Evolutionary conservation across 768 basidiomycete genomes (phyloP), one percentile per base, ranked within the genome.

Genomic region (Mycena leptocephala): DNA sequence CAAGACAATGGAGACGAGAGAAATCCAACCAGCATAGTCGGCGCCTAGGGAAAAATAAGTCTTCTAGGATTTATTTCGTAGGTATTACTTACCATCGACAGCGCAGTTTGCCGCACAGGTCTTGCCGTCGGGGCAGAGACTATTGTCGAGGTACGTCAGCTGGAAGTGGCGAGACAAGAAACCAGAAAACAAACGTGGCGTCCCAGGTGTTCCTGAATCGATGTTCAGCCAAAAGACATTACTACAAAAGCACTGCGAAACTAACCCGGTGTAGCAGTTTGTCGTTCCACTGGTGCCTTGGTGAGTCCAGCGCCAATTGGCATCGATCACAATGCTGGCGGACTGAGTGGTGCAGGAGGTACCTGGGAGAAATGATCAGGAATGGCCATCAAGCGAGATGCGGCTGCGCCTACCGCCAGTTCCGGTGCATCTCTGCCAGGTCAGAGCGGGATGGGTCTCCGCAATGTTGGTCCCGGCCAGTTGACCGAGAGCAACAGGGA

Each of bases 251-350:
- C 83, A 85, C 75, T 81, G 85, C 82, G 83, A 48, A 75, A 59
- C 68, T 32, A 63, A 66, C 46, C 70, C 85, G 81, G 88, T 90
- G 84, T 90, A 90, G 82, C 90, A 86, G 80, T 86, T 86, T 75
- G 80, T 83, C 83, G 85, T 81, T 41, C 84, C 86, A 68, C 75
- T 76, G 55, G 81, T 83, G 78, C 80, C 69, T 2, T 71, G 82
- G 80, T 89, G 88, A 11, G 86, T 79, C 89, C 89, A 90, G 61
- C 90, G 87, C 88, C 88, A 91, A 84, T 90, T 90, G 73, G 88
- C 76, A 79, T 90, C 89, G 82, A 90, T 84, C 11, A 86, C 86
- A 79, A 90, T 82, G 51, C 75, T 72, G 56, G 79, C 77, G 26
- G 73, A 71, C 67, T 81, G 79, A 41, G 81, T 82, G 30, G 80